Conservation (phyloP, 148 eudicot genomes). For the Persicaria tinctoria region DNA sequence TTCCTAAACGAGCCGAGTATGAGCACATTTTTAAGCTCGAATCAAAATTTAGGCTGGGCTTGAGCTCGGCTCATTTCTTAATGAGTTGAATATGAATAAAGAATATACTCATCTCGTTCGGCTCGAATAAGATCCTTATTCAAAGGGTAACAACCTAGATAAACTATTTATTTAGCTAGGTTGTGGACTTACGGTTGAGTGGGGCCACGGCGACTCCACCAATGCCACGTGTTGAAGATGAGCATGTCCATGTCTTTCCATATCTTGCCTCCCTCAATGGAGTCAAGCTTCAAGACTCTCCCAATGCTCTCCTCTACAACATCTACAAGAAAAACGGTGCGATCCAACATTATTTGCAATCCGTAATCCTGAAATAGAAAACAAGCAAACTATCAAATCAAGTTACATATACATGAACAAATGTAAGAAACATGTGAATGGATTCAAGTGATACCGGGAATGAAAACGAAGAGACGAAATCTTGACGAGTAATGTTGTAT, state of each 20-base stretch:
- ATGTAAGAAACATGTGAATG: neutral
- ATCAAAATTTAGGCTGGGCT: too few relatives aligned
- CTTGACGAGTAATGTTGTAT: conserved; percentile 26
- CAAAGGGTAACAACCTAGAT: too few relatives aligned
- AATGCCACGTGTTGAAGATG: conserved; percentile 94
- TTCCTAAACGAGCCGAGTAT: too few relatives aligned
- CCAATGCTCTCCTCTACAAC: conserved; percentile 49
- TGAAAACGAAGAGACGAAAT: conserved; percentile 41
- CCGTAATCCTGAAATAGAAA: conserved; percentile 45
- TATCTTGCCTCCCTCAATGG: conserved; percentile 53
- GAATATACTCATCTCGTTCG: neutral
- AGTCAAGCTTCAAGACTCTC: conserved; percentile 60
- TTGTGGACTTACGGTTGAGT: conserved; percentile 58
- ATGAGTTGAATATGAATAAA: too few relatives aligned
- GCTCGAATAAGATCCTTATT: neutral
- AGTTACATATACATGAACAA: neutral
- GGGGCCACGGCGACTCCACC: conserved; percentile 92
- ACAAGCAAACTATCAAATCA: neutral
- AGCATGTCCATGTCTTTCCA: conserved; percentile 75
- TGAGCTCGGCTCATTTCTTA: too few relatives aligned
- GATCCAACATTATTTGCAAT: conserved; percentile 54
- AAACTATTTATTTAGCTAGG: neutral
- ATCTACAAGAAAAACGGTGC: conserved; percentile 70
- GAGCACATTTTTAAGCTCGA: too few relatives aligned
- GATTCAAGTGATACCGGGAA: conserved; percentile 29